Evolutionary conservation across 192 early-diverging fungal species (phyloP), one percentile per base, ranked within the genome.

Genomic region (Mortierella hygrophila): DNA sequence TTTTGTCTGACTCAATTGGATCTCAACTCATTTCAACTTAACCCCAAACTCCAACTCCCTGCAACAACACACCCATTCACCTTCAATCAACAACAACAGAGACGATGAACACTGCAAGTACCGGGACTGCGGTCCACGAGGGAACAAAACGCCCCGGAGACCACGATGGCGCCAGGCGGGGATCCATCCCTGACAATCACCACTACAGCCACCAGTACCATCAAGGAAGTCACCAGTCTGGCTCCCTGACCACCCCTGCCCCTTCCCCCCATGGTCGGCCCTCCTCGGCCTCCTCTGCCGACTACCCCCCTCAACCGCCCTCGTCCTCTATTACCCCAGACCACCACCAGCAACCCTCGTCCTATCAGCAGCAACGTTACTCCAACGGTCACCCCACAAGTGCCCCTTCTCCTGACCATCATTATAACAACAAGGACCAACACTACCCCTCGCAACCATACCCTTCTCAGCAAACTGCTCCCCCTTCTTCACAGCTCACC

Each of bases 121-220:
- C 29, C 29, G n/a, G 73, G 44, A 20, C 32, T 55, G 73, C 69
- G 23, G 77, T 68, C 75, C 75, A 77, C 60, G 75, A 77, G 15
- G 55, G 75, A 60, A 68, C 29, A 23, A 60, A 57, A 21, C 55
- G 63, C 26, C 46, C 42, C 75, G 57, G 65, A 40, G 47, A 54
- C 44, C 44, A 44, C 32, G 54, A 68, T 37, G 72, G 52, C 46
- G 21, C 38, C 54, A 65, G 78, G 38, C 37, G 81, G 68, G 83
- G 69, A 41, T 85, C 83, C 15, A 54, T 76, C 69, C 75, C 78
- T 55, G 76, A 80, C 65, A 68, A 78, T 23, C 77, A 79, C 69
- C 60, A 63, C 60, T 63, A 63, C 60, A 29, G 26, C 60, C n/a
- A 63, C 37, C 35, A 20, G 77, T 13, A 75, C 82, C 41, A 16